Percentiles rank a stretch among this genome's conserved stretches.
Evolutionary conservation across 176 grass and related monocot genomes (phyloP).

Genomic region (Triticum timopheevii): DNA sequence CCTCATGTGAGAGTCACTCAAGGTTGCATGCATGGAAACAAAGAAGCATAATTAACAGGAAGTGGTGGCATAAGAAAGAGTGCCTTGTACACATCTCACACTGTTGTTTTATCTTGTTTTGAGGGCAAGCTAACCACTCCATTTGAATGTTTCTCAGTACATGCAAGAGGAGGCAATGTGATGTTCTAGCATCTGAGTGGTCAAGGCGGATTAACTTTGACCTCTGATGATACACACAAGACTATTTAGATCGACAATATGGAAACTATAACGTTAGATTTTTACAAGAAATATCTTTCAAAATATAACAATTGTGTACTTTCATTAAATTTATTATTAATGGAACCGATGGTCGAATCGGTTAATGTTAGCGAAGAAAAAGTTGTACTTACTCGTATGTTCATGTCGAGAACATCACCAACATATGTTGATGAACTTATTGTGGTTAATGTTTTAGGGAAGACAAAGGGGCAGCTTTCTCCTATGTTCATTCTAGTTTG

Average conservation of each 20-base stretch:
- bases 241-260: background rate
- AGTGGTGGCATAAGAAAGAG: constrained; percentile 55
- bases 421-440: too few species aligned
- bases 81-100: constrained; percentile 47
- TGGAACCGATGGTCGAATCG: background rate
- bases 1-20: constrained; percentile 79
- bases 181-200: background rate
- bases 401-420: background rate
- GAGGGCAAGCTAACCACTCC: constrained; percentile 53
- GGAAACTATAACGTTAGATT: background rate
- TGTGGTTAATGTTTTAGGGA: too few species aligned
- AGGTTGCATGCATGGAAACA: constrained; percentile 34
- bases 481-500: background rate
- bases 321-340: background rate
- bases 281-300: background rate
- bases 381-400: background rate
- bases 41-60: constrained; percentile 31
- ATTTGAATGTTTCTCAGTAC: constrained; percentile 43
- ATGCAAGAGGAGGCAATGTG: background rate
- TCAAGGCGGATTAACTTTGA: background rate
- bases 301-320: background rate
- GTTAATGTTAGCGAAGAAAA: background rate
- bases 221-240: background rate
- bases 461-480: background rate
- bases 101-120: constrained; percentile 34